Conservation (phyloP, 176 grass and related monocot genomes). For the Carex cristatella region DNA sequence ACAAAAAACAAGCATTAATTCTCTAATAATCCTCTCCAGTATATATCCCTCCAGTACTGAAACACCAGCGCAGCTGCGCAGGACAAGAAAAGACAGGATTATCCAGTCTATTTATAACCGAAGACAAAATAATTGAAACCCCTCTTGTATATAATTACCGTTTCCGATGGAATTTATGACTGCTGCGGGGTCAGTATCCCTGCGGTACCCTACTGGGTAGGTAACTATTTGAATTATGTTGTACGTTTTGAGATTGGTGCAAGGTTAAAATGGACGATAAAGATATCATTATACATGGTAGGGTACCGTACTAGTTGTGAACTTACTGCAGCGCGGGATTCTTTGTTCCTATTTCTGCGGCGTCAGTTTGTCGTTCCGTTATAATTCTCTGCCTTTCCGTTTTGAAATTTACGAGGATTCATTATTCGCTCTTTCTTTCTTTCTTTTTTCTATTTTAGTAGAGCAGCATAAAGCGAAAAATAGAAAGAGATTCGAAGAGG, state of each 20-base stretch:
- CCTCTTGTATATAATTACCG: not conserved
- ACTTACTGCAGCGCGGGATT: not conserved
- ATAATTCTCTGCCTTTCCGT: not conserved
- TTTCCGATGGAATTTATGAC: not conserved
- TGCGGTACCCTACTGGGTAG: no score
- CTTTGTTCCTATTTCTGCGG: constrained; percentile 9
- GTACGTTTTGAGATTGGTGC: no score
- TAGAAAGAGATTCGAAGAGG: not conserved
- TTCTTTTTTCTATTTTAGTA: not conserved
- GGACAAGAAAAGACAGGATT: not conserved
- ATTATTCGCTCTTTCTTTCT: not conserved
- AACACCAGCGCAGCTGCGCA: no score
- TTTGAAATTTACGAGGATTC: constrained; percentile 13
- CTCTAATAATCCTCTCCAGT: not conserved
- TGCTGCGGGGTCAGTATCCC: not conserved
- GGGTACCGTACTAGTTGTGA: no score
- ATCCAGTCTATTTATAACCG: not conserved
- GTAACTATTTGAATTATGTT: no score
- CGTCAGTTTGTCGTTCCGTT: constrained; percentile 11
- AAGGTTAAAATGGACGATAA: no score
- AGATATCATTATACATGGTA: no score
- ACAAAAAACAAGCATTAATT: not conserved
- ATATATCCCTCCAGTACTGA: not conserved
- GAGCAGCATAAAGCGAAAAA: not conserved
- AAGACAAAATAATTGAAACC: not conserved